Percentiles rank a stretch among this genome's conserved stretches.
phyloP scores from a whole-genome alignment of 2,329 filamentous ascomycete genomes.

The Exophiala calicioides region DNA sequence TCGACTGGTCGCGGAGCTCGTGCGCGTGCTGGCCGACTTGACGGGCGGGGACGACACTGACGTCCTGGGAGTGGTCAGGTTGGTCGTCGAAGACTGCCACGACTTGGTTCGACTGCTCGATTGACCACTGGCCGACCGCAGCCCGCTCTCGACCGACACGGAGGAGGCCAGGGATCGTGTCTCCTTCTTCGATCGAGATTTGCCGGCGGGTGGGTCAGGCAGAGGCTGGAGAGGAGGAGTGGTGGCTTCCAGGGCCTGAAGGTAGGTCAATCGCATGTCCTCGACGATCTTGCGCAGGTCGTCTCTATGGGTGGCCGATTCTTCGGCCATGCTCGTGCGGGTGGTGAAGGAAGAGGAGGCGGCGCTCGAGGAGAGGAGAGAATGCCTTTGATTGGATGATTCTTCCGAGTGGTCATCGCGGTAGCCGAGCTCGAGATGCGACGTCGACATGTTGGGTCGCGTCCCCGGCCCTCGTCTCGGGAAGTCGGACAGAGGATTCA shows the following conservation, averaged over 20 bases:
- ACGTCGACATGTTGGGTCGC: constrained; percentile 8
- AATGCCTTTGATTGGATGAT: constrained; percentile 26
- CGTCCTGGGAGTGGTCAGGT: constrained; percentile 13
- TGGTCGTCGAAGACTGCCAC: constrained; percentile 19
- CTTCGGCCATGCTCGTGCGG: constrained; percentile 28
- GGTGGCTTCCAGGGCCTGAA: constrained; percentile 29
- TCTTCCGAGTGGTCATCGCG: constrained; percentile 26
- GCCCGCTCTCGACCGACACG: constrained; percentile 21
- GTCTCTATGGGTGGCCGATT: constrained; percentile 24
- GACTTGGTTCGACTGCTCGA: constrained; percentile 18
- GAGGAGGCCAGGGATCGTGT: constrained; percentile 23
- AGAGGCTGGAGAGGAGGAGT: constrained; percentile 15
- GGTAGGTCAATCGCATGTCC: constrained; percentile 31
- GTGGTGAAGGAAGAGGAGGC: constrained; percentile 27
- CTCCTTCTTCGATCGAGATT: constrained; percentile 20
- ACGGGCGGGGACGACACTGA: constrained; percentile 9
- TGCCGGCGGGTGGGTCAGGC: constrained; percentile 8
- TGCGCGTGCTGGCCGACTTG: constrained; percentile 13
- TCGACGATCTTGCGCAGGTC: constrained; percentile 32
- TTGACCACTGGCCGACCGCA: constrained; percentile 15
- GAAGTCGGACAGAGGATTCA: constrained; percentile 1
- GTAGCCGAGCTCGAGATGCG: constrained; percentile 17
- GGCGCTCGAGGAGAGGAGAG: constrained; percentile 26
- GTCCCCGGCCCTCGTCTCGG: not conserved
- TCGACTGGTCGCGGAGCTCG: constrained; percentile 20